phyloP scores from a whole-genome alignment of 441 rosid species.

The Biscutella laevigata region DNA sequence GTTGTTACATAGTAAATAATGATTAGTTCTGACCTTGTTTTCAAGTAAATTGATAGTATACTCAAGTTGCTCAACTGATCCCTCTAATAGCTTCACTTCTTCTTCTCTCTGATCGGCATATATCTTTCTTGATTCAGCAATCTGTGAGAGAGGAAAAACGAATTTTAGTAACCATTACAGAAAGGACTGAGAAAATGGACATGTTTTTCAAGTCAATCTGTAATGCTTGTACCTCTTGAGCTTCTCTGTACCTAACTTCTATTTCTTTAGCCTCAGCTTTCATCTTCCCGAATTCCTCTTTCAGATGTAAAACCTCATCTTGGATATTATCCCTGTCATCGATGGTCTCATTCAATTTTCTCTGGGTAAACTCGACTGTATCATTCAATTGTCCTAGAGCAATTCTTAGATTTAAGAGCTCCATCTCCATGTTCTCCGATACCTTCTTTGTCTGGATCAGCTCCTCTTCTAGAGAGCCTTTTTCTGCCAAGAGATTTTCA shows the following conservation, averaged over 20 bases:
- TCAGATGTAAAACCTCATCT: slow-evolving; percentile 47
- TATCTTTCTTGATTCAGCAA: slow-evolving; percentile 64
- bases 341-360: slow-evolving; percentile 39
- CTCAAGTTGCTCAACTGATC: slow-evolving; percentile 91
- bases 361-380: slow-evolving; percentile 47
- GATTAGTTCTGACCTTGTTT: slow-evolving; percentile 55
- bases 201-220: background rate
- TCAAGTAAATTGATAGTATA: slow-evolving; percentile 73
- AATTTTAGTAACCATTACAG: slow-evolving; percentile 5
- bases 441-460: slow-evolving; percentile 44
- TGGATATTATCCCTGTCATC: slow-evolving; percentile 61
- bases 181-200: slow-evolving; percentile 6
- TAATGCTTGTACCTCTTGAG: slow-evolving; percentile 49
- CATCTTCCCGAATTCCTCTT: slow-evolving; percentile 50
- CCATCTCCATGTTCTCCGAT: slow-evolving; percentile 68
- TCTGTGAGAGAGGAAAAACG: slow-evolving; percentile 35
- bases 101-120: slow-evolving; percentile 82
- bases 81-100: slow-evolving; percentile 84
- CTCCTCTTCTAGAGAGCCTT: slow-evolving; percentile 47
- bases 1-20: slow-evolving; percentile 6
- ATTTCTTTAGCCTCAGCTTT: slow-evolving; percentile 42
- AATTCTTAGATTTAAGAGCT: slow-evolving; percentile 53
- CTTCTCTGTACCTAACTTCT: slow-evolving; percentile 62
- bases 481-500: slow-evolving; percentile 42
- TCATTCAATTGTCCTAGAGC: slow-evolving; percentile 58